Conservation (phyloP, 179 eudicot species). For the Beta macrorhiza region DNA sequence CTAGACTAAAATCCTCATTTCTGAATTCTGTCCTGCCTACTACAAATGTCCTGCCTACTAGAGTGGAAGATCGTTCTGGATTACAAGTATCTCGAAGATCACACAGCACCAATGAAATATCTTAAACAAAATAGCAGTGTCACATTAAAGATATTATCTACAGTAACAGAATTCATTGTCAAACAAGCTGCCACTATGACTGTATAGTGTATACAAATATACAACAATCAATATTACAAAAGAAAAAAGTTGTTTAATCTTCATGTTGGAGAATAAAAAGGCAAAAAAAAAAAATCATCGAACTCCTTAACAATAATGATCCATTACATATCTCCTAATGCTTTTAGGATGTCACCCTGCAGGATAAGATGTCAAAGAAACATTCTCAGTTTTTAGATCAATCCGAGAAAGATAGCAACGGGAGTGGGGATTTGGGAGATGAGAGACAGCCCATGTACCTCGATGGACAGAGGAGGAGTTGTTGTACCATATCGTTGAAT, state of each 20-base stretch:
- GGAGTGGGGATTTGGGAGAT: background rate
- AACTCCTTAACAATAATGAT: background rate
- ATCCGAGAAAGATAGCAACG: background rate
- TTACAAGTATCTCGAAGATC: too few relatives aligned
- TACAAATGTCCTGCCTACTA: too few relatives aligned
- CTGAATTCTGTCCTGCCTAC: too few relatives aligned
- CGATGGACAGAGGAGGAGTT: slow-evolving; percentile 60
- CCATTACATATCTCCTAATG: slow-evolving; percentile 38
- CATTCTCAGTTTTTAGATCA: background rate
- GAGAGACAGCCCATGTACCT: slow-evolving; percentile 42
- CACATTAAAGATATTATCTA: too few relatives aligned
- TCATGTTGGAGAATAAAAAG: background rate
- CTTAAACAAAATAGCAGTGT: too few relatives aligned
- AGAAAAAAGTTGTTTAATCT: background rate
- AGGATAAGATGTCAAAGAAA: slow-evolving; percentile 19
- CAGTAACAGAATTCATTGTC: too few relatives aligned
- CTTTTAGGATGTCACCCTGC: slow-evolving; percentile 66
- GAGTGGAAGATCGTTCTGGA: too few relatives aligned
- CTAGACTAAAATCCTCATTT: too few relatives aligned
- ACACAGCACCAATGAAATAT: too few relatives aligned
- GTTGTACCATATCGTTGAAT: slow-evolving; percentile 59
- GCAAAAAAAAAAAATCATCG: background rate
- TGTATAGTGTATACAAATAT: too few relatives aligned
- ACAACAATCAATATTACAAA: background rate
- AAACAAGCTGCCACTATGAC: too few relatives aligned